Evolutionary conservation across 192 early-diverging fungal genomes (phyloP), one percentile per base, ranked within the genome.

Genomic region (Cetraspora pellucida): DNA sequence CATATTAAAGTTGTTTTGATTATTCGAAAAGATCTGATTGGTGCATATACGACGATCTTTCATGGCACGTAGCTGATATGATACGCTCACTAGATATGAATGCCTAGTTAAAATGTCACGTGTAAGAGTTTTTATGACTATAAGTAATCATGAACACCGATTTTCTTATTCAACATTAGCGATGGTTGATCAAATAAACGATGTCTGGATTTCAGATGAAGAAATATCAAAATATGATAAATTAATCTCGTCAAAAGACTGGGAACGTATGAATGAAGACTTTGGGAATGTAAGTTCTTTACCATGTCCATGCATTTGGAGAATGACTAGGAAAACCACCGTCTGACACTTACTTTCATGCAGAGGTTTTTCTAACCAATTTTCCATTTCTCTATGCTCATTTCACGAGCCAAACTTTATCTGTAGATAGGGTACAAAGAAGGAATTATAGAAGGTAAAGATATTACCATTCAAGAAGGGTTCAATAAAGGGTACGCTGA

Each of bases 361-460:
- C 9, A 65, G 27, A 1, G 27, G 25, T 54, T 23, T 61, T 17
- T 57, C 19, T 47, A 67, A 31, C 8, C 5, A 16, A 31, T 55
- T 16, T 52, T 21, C 64, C 17, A 9, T 72, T 31, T 76, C 77
- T 31, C 55, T 44, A 50, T 43, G 0, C 45, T 44, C 2, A n/a
- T 75, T 61, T 49, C 30, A 19, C 17, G 6, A 31, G 10, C 16
- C 6, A 31, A 31, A 31, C 19, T n/a, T 65, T 64, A 30, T 31
- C 19, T 65, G 14, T 78, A 89, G 88, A 77, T 77, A 25, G 89
- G 89, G 23, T 90, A 89, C 74, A 89, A 85, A 52, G 89, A 88
- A 61, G 89, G 89, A 30, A 85, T 90, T 55, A 49, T 82, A 11
- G 89, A 87, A 72, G 88, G 86, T 46, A 89, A 90, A 73, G 84